These are phyloP conservation scores for Microascus cirrosus DNA, from an alignment of 2,329 filamentous ascomycete species.

Conservation along the genomic window DNA sequence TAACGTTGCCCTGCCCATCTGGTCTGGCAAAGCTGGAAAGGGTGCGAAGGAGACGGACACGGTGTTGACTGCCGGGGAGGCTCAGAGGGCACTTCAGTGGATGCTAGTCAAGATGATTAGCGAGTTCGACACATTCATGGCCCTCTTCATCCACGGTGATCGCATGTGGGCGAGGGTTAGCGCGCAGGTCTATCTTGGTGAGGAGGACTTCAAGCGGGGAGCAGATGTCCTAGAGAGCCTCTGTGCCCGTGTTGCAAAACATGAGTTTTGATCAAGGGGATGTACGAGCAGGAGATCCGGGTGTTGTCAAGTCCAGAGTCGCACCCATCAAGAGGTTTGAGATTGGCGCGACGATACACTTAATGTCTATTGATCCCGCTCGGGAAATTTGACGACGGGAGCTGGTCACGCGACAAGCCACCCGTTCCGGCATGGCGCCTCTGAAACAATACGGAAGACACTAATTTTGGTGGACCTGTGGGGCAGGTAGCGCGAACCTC, in stretches of 20 bases:
- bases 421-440: too few species aligned
- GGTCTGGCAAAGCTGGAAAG: constrained; percentile 14
- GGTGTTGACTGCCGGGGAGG: constrained; percentile 18
- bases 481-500: too few species aligned
- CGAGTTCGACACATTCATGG: constrained; percentile 44
- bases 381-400: too few species aligned
- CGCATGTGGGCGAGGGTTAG: constrained; percentile 64
- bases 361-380: too few species aligned
- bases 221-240: constrained; percentile 44
- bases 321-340: too few species aligned
- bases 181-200: constrained; percentile 75
- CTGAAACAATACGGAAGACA: too few species aligned
- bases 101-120: constrained; percentile 39
- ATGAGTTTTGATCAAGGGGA: constrained; percentile 13
- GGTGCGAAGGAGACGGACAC: constrained; percentile 16
- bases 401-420: too few species aligned
- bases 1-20: constrained; percentile 59
- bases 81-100: constrained; percentile 35
- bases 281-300: too few species aligned
- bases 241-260: constrained; percentile 25
- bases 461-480: too few species aligned
- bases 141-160: constrained; percentile 47
- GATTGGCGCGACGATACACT: too few species aligned
- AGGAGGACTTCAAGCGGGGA: constrained; percentile 65
- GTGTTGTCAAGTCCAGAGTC: too few species aligned